Percentiles rank a stretch among this genome's conserved stretches.
Conservation (phyloP, 495 filamentous ascomycete genomes). For the Lichenothelia convexa region DNA sequence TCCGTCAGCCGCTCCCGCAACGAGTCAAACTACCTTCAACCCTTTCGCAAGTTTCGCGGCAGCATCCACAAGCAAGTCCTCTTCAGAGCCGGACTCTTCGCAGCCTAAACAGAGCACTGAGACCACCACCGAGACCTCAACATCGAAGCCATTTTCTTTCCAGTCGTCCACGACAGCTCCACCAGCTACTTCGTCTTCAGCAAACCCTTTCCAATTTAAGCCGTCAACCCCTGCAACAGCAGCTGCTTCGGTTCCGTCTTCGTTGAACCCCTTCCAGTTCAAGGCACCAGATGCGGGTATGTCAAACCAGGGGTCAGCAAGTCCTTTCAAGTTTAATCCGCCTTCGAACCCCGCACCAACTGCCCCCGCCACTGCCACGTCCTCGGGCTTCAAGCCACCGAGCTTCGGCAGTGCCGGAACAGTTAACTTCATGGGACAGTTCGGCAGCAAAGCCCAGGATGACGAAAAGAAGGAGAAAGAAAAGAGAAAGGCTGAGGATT, state of each 20-base stretch:
- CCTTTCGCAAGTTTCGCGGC: neutral
- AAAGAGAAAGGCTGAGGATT: conserved; percentile 12
- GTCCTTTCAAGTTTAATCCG: neutral
- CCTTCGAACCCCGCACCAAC: neutral
- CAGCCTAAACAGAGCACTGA: neutral
- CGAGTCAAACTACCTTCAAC: no score
- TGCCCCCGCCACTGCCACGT: neutral
- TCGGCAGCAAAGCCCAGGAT: conserved; percentile 9
- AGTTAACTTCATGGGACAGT: conserved; percentile 8
- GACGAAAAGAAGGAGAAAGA: conserved; percentile 6
- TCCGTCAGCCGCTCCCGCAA: neutral
- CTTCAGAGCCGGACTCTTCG: neutral
- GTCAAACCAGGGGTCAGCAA: neutral
- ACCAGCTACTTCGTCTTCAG: neutral
- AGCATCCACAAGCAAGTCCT: neutral
- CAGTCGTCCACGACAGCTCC: neutral
- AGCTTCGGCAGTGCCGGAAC: conserved; percentile 1
- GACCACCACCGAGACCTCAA: neutral
- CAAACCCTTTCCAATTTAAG: neutral
- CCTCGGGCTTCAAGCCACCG: neutral
- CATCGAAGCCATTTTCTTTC: neutral
- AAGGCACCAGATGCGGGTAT: neutral
- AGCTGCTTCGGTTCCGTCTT: neutral
- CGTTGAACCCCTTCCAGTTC: neutral
- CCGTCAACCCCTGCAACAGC: neutral